A percentile compares a stretch with the other conserved stretches of the same genome.
Evolutionary conservation across 176 grass and related monocot species (phyloP).

Genomic region (Avena atlantica): DNA sequence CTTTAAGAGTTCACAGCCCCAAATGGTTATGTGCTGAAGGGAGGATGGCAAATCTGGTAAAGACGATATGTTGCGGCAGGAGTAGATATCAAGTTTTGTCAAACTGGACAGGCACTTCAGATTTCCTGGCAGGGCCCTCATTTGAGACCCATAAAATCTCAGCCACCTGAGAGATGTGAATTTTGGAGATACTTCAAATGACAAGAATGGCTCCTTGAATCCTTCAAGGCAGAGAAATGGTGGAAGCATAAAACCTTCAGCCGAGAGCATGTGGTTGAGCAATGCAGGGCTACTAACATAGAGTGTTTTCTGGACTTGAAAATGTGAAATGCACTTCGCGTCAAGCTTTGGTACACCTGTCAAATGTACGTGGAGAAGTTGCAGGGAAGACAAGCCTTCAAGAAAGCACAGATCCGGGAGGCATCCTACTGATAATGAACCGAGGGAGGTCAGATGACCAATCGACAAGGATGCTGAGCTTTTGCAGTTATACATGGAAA

Average conservation of each 20-base stretch:
- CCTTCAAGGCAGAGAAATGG: fast-evolving
- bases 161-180: background rate
- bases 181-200: background rate
- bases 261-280: background rate
- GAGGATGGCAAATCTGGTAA: constrained; percentile 11
- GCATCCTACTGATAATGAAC: background rate
- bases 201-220: background rate
- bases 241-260: background rate
- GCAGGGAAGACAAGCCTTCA: background rate
- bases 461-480: background rate
- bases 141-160: no score
- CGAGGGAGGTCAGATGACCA: background rate
- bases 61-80: background rate
- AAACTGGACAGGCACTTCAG: background rate
- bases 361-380: fast-evolving
- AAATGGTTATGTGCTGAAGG: background rate
- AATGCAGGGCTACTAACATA: background rate
- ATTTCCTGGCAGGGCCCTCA: background rate
- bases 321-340: background rate
- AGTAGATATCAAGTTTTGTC: fast-evolving
- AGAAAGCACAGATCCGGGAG: background rate
- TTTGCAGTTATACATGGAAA: fast-evolving
- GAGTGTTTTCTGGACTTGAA: background rate
- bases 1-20: fast-evolving
- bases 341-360: background rate